These are phyloP conservation scores for Neurospora sp. DNA, from an alignment of 495 filamentous ascomycete genomes.

Conservation along the genomic window DNA sequence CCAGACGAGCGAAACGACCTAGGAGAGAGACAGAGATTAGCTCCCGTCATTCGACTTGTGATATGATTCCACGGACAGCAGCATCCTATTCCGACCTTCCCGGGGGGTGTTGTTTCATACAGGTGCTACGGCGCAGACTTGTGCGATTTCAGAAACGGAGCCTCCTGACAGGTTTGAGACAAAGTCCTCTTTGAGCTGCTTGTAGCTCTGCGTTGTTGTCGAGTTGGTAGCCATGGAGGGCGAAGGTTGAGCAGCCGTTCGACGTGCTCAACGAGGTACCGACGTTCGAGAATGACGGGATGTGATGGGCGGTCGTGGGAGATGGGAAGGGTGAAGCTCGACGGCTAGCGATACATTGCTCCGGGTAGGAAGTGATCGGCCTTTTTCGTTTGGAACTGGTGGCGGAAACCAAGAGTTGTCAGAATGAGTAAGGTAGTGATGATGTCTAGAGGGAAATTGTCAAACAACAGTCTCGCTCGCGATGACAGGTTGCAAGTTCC, in stretches of 20 bases:
- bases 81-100: background rate
- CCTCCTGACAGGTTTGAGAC: constrained; percentile 90
- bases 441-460: background rate
- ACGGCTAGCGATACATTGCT: constrained; percentile 6
- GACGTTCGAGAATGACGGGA: background rate
- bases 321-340: background rate
- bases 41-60: background rate
- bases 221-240: constrained; percentile 24
- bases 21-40: background rate
- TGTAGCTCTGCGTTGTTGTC: constrained; percentile 50
- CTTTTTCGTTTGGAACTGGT: background rate
- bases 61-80: background rate
- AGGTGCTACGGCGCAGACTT: constrained; percentile 71
- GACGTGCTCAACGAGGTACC: background rate
- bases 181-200: constrained; percentile 85
- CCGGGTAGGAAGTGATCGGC: background rate
- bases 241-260: background rate
- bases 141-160: constrained; percentile 73
- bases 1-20: constrained; percentile 81
- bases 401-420: background rate
- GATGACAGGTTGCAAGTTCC: constrained; percentile 1
- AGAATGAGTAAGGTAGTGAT: background rate
- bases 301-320: background rate
- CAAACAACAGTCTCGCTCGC: constrained; percentile 1
- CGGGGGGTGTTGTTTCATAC: constrained; percentile 41